These are phyloP conservation scores for Dryadomyces sulphureus DNA, from an alignment of 2,329 filamentous ascomycete species.

Conservation along the genomic window DNA sequence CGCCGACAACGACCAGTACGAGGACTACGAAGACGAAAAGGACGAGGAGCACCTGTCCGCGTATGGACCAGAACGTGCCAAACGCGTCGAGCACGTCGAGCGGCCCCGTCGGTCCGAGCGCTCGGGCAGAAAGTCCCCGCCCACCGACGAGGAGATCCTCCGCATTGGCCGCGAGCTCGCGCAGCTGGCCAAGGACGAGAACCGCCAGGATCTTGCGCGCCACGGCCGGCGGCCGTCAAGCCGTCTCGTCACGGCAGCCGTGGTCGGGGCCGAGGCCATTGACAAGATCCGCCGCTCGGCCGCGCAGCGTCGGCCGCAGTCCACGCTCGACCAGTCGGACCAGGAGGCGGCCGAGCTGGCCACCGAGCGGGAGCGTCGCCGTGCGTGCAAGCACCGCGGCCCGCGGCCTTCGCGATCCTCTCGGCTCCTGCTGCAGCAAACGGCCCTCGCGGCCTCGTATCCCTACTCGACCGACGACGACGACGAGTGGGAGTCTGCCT, in stretches of 20 bases:
- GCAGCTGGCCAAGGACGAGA: constrained; percentile 35
- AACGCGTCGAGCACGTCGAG: neutral
- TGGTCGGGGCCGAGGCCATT: constrained; percentile 24
- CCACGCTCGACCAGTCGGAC: constrained; percentile 1
- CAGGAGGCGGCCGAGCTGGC: constrained; percentile 1
- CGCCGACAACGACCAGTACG: constrained; percentile 1
- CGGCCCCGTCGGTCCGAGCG: neutral
- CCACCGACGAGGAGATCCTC: constrained; percentile 39
- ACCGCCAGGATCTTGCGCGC: constrained; percentile 31
- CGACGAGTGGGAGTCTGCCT: constrained; percentile 41
- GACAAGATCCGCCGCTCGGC: constrained; percentile 25
- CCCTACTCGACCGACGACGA: constrained; percentile 31
- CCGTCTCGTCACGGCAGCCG: constrained; percentile 22
- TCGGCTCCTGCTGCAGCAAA: neutral
- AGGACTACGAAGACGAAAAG: neutral
- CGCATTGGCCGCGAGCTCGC: constrained; percentile 39
- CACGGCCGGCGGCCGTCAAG: constrained; percentile 24
- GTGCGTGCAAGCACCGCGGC: neutral
- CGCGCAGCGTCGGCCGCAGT: constrained; percentile 16
- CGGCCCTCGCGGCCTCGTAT: constrained; percentile 15
- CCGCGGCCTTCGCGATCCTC: neutral
- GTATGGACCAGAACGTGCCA: too few relatives aligned
- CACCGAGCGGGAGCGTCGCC: neutral
- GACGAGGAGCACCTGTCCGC: neutral
- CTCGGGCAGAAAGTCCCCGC: neutral